Conservation (phyloP, 345 rosid genomes). For the Hibiscus tridactylites region DNA sequence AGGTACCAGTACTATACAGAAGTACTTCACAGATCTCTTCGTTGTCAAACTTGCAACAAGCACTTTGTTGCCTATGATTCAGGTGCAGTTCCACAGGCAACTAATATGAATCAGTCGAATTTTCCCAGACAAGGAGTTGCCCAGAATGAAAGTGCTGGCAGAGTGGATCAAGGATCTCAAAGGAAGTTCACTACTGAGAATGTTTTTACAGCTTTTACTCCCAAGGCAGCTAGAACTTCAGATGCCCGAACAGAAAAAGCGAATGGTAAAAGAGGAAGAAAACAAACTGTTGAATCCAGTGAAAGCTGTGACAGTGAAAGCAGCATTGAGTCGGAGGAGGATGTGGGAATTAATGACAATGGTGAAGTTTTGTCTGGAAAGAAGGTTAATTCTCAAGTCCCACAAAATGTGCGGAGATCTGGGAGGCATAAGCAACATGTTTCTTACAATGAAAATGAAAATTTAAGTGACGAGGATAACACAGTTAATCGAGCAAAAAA, state of each 20-base stretch:
- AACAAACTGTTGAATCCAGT: slow-evolving; percentile 42
- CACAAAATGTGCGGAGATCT: slow-evolving; percentile 51
- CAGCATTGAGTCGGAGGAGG: slow-evolving; percentile 37
- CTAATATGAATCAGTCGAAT: slow-evolving; percentile 23
- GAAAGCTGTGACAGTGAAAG: slow-evolving; percentile 23
- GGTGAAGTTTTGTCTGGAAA: slow-evolving; percentile 28
- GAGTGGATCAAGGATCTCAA: slow-evolving; percentile 31
- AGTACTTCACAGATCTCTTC: slow-evolving; percentile 23
- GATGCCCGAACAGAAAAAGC: slow-evolving; percentile 23
- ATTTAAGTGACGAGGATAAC: slow-evolving; percentile 58
- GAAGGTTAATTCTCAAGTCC: slow-evolving; percentile 21
- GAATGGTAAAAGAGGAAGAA: slow-evolving; percentile 45
- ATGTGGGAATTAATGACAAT: slow-evolving; percentile 20
- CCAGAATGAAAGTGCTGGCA: slow-evolving; percentile 33
- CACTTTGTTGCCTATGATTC: slow-evolving; percentile 42
- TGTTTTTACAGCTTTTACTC: slow-evolving; percentile 20
- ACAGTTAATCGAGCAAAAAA: slow-evolving; percentile 22
- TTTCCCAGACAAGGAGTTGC: slow-evolving; percentile 32
- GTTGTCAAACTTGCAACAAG: slow-evolving; percentile 49
- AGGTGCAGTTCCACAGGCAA: slow-evolving; percentile 20
- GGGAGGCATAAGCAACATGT: slow-evolving; percentile 55
- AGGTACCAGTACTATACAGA: slow-evolving; percentile 39
- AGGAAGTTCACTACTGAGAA: slow-evolving; percentile 22
- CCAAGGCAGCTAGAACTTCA: slow-evolving; percentile 19
- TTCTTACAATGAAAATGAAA: slow-evolving; percentile 62